Evolutionary conservation across 163 green algal species (phyloP).

Genomic region (Smithsoniella earleae): DNA sequence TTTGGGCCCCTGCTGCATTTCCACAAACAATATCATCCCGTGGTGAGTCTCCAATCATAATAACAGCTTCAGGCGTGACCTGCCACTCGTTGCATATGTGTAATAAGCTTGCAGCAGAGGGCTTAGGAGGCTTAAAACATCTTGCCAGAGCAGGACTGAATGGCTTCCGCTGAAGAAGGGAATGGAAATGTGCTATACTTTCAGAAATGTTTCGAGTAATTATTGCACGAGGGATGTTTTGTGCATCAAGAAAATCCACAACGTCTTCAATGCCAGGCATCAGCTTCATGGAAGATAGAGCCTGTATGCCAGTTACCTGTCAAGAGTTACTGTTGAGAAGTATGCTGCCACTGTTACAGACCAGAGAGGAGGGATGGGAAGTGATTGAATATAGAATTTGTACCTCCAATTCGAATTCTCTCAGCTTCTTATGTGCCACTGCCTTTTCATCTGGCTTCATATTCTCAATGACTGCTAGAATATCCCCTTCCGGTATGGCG

Average conservation of each 20-base stretch:
- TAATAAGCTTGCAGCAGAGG: slow-evolving; percentile 42
- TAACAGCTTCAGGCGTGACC: slow-evolving; percentile 37
- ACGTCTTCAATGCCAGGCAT: slow-evolving; percentile 44
- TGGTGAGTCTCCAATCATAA: slow-evolving; percentile 58
- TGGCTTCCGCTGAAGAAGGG: slow-evolving; percentile 36
- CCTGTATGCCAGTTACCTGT: too few species aligned
- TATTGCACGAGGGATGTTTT: slow-evolving; percentile 37
- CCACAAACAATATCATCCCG: slow-evolving; percentile 54
- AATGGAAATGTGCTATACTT: slow-evolving; percentile 42
- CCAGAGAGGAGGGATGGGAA: too few species aligned
- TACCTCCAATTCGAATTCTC: too few species aligned
- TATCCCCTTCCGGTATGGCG: too few species aligned
- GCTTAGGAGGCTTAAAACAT: slow-evolving; percentile 34
- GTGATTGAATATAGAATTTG: too few species aligned
- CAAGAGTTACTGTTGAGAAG: too few species aligned
- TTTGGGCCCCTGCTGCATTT: slow-evolving; percentile 51
- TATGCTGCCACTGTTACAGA: too few species aligned
- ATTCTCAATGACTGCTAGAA: too few species aligned
- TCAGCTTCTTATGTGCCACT: too few species aligned
- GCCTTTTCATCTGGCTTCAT: too few species aligned
- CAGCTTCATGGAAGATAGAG: slow-evolving; percentile 33
- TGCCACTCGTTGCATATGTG: slow-evolving; percentile 56
- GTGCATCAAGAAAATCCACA: slow-evolving; percentile 35
- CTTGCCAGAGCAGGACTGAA: slow-evolving; percentile 48
- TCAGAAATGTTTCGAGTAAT: slow-evolving; percentile 43